Percentiles rank a stretch among this genome's conserved stretches.
Conservation (phyloP, 805 yeast genomes). For the Debaryomyces tyrocola region DNA sequence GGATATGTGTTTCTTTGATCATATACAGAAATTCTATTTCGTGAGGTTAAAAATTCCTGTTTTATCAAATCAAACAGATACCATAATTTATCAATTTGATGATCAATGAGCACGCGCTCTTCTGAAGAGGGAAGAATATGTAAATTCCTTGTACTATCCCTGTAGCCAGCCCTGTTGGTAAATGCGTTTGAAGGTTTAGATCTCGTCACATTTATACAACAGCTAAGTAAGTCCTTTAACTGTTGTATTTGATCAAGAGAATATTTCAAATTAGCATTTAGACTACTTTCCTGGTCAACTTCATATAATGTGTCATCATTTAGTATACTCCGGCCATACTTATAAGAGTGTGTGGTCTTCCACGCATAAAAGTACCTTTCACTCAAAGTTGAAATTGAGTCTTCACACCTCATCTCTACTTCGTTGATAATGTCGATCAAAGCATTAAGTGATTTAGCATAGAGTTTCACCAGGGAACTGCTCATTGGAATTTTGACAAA, state of each 20-base stretch:
- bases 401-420: neutral
- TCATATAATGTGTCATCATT: neutral
- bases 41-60: neutral
- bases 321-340: constrained; percentile 1
- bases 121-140: neutral
- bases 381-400: neutral
- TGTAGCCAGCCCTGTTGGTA: neutral
- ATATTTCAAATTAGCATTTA: neutral
- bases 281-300: neutral
- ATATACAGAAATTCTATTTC: neutral
- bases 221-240: too few relatives aligned
- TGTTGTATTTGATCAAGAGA: neutral
- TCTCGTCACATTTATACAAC: too few relatives aligned
- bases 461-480: neutral
- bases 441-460: neutral
- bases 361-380: neutral
- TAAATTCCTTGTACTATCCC: neutral
- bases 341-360: neutral
- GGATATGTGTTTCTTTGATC: too few relatives aligned
- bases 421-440: neutral
- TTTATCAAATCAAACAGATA: neutral
- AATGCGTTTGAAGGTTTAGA: neutral
- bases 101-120: neutral
- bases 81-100: constrained; percentile 4
- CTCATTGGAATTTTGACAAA: neutral